Conservation (phyloP, 2,329 filamentous ascomycete species). For the Apiospora hydei region DNA sequence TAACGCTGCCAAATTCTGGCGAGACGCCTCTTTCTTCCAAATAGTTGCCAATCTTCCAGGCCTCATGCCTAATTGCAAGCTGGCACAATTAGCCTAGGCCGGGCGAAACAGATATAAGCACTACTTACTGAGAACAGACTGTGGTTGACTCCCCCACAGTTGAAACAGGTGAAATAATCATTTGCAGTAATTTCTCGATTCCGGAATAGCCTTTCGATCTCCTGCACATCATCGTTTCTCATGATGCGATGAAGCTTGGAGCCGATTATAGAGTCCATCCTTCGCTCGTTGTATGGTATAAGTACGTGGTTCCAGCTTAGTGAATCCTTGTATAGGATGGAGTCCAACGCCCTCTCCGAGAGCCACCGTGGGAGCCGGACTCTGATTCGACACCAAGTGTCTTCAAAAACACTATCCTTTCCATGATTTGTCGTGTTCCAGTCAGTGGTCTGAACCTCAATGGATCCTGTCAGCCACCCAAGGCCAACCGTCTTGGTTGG, state of each 20-base stretch:
- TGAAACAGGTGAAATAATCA: too few relatives aligned
- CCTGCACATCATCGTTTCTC: neutral
- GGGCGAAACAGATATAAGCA: too few relatives aligned
- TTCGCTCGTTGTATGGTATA: neutral
- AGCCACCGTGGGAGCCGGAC: neutral
- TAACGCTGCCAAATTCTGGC: rapidly evolving
- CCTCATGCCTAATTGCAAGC: neutral
- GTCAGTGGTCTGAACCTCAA: neutral
- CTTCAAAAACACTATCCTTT: too few relatives aligned
- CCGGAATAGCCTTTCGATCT: neutral
- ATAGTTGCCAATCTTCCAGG: neutral
- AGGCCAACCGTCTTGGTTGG: neutral
- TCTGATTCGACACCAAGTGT: neutral
- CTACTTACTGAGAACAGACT: neutral
- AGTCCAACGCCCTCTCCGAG: neutral
- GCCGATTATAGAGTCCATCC: neutral
- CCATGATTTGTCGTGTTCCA: too few relatives aligned
- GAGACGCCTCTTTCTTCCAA: neutral
- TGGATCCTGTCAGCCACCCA: neutral
- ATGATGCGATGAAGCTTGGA: neutral
- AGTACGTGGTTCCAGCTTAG: neutral
- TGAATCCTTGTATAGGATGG: neutral
- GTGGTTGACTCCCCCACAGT: too few relatives aligned
- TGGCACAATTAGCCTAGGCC: neutral
- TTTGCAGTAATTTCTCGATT: too few relatives aligned